Base-by-base conservation (phyloP, 805 yeast species). In the Ogataea kodamae region DNA sequence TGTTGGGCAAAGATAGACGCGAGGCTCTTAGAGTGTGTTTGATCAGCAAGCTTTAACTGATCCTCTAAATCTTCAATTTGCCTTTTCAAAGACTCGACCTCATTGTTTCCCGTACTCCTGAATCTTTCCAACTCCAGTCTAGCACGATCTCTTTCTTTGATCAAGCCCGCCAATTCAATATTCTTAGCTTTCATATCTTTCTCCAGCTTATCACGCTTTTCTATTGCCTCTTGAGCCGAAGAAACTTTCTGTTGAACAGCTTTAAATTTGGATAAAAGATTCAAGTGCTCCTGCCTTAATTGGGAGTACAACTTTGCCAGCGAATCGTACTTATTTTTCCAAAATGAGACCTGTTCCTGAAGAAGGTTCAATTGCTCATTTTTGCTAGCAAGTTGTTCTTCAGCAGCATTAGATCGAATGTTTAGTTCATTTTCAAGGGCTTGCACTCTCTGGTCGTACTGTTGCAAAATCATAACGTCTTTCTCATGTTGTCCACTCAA, bases 241-340 rank as follows among this genome's bases (percentile, higher is more conserved):
- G 88, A 81, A 3, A 92, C 94, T 60, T 84, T 85, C 46, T 86
- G 84, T 61, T 87, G 94, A 28, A 81, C 70, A 48, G 81, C 79
- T 55, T 89, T 88, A 54, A 81, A 81, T 53, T 81, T 81, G 32
- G 82, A 70, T 53, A 89, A 69, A 36, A 88, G 62, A 43, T 79
- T 82, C 51, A 89, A 68, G 55, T 89, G 96, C 60, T 89, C 97
- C 60, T 85, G 94, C 54, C 97, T 81, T 48, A 89, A 67, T 61
- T 88, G 96, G 2, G 95, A 80, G 58, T 89, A 89, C 45, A 89
- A 67, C 52, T 86, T 86, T 5, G 96, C 96, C 43, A 89, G 68
- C 0, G 92, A 72, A 53, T 88, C 96, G 60, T 89, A 89, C 63
- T 89, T 89, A 34, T 74, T 75, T 42, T 84, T 77, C 95, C 96